Base-by-base conservation (phyloP, 352 stramenopile species). In the Phytophthora melonis region DNA sequence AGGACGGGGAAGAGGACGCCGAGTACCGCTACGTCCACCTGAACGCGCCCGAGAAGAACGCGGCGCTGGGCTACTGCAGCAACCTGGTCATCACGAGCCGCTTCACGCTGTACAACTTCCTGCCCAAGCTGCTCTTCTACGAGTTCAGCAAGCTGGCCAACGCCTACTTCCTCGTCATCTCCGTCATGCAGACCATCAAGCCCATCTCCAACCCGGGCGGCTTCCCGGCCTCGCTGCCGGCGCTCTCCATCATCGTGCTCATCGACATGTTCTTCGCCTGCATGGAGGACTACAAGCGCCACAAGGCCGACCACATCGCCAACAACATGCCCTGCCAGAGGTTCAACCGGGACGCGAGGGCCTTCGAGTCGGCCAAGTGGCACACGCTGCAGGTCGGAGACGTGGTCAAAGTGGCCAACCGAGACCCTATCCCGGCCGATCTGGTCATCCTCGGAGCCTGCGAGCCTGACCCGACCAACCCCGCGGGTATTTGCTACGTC, bases 121-220 rank as follows among this genome's bases (percentile, higher is more conserved):
- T 98, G 25, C 93, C 93, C 11, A 97, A 96, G 59, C 78, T 98
- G 60, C 82, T 98, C 21, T 97, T 95, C 55, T 97, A 95, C 77
- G 90, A 96, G 70, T 96, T 96, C 75, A 90, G 79, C 53, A 97
- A 98, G 68, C 80, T 98, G 53, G 95, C 95, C 49, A 98, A 98
- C 74, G 90, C 94, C 55, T 98, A 98, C 72, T 98, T 98, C 68
- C 80, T 98, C 9, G 67, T 98, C 49, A 97, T 98, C 58, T 97
- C 92, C 9, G 80, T 95, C 77, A 93, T 98, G 84, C 90, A 97
- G 77, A 95, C 86, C 7, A 88, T 98, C 80, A 94, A 93, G 70
- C 82, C 85, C 13, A 98, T 98, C 74, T 97, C 91, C 10, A 98
- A 98, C 75, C 98, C 94, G 23, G 87, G 91, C 21, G 89, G 91